Evolutionary conservation across 257 asterid species (phyloP).

Genomic region (Fraxinus quadrangulata): DNA sequence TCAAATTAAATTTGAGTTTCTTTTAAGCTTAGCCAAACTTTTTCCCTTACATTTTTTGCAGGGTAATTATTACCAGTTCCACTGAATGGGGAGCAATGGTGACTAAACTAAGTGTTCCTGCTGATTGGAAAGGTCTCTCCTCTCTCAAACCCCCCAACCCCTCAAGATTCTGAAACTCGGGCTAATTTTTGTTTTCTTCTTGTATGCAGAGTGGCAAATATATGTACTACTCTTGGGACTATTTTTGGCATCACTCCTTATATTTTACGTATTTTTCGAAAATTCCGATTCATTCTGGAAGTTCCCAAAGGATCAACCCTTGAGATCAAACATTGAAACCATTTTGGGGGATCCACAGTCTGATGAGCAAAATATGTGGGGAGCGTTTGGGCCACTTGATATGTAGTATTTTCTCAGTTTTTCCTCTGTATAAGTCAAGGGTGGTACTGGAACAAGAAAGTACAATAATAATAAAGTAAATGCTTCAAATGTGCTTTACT

Average conservation of each 20-base stretch:
- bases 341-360: constrained; percentile 49
- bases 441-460: background rate
- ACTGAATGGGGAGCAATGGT: constrained; percentile 82
- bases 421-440: background rate
- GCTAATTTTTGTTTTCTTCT: constrained; percentile 17
- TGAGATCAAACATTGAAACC: constrained; percentile 45
- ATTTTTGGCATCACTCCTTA: constrained; percentile 73
- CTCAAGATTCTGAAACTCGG: background rate
- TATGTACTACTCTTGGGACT: constrained; percentile 76
- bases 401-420: constrained; percentile 21
- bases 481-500: background rate
- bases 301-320: constrained; percentile 54
- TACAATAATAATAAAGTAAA: background rate
- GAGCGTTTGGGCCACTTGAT: constrained; percentile 56
- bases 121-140: constrained; percentile 94
- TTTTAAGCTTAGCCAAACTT: background rate
- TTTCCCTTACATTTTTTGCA: constrained; percentile 26
- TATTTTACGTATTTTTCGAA: constrained; percentile 77
- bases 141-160: constrained; percentile 1
- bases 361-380: constrained; percentile 51
- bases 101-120: constrained; percentile 81
- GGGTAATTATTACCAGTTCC: constrained; percentile 84
- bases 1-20: background rate
- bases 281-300: constrained; percentile 91
- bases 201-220: constrained; percentile 90